Conservation (phyloP, 2,329 filamentous ascomycete genomes). For the Fusarium beomiforme region DNA sequence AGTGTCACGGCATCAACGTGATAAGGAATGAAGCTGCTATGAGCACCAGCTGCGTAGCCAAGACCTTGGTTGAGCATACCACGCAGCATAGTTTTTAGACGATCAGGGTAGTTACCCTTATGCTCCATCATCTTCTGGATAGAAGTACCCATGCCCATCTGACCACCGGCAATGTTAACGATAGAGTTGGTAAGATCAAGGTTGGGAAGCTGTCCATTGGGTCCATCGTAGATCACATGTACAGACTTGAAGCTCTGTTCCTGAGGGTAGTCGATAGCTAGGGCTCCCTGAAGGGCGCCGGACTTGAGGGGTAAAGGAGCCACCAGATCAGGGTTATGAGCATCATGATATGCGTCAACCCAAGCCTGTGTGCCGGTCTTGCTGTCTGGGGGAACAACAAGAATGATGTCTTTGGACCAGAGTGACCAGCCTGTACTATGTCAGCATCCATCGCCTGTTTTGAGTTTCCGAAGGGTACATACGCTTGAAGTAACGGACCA, state of each 20-base stretch:
- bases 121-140: constrained; percentile 92
- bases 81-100: constrained; percentile 86
- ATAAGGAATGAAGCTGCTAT: constrained; percentile 97
- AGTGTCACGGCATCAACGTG: constrained; percentile 96
- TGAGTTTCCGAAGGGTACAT: constrained; percentile 31
- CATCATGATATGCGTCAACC: constrained; percentile 97
- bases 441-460: constrained; percentile 25
- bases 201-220: constrained; percentile 95
- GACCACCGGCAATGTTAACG: constrained; percentile 84
- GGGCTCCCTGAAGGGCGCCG: constrained; percentile 88
- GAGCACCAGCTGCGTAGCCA: constrained; percentile 87
- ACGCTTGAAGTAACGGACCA: constrained; percentile 95
- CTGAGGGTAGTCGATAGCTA: constrained; percentile 93
- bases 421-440: constrained; percentile 80
- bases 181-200: constrained; percentile 96
- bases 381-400: constrained; percentile 89
- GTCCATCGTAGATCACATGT: constrained; percentile 92
- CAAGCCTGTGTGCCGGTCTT: constrained; percentile 92
- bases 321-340: constrained; percentile 76
- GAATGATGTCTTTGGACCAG: constrained; percentile 98
- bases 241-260: constrained; percentile 86
- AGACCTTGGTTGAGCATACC: constrained; percentile 94
- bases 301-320: constrained; percentile 87
- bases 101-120: constrained; percentile 79
- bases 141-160: constrained; percentile 88